Percentiles rank a stretch among this genome's conserved stretches.
Conservation (phyloP, 2,329 filamentous ascomycete species). For the Didymella sp. region DNA sequence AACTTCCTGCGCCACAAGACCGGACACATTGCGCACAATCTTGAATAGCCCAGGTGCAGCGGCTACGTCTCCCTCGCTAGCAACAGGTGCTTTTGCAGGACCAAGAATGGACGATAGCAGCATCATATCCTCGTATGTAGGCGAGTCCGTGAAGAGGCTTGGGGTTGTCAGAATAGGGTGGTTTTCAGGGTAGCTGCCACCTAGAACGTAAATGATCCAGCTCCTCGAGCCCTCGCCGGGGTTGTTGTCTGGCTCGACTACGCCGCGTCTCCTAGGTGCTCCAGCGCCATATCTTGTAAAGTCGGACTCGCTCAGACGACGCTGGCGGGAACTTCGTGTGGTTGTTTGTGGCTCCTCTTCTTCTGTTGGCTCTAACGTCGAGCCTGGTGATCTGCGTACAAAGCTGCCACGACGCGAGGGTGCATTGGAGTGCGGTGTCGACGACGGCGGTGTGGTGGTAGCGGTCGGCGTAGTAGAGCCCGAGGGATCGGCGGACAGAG, state of each 20-base stretch:
- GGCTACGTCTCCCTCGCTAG: conserved; percentile 68
- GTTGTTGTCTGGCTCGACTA: conserved; percentile 64
- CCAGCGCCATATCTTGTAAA: conserved; percentile 68
- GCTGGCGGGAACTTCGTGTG: conserved; percentile 57
- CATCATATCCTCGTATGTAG: conserved; percentile 76
- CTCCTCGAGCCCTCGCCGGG: conserved; percentile 66
- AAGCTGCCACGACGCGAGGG: conserved; percentile 52
- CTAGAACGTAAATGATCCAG: conserved; percentile 76
- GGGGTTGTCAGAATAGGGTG: conserved; percentile 74
- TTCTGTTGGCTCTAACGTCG: conserved; percentile 53
- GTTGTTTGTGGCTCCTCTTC: conserved; percentile 51
- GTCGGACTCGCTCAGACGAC: conserved; percentile 66
- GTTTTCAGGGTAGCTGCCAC: conserved; percentile 72
- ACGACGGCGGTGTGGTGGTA: conserved; percentile 45
- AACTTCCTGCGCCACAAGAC: conserved; percentile 58
- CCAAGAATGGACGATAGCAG: conserved; percentile 70
- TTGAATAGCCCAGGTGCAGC: conserved; percentile 67
- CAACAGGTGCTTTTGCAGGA: conserved; percentile 72
- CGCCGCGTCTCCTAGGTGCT: conserved; percentile 67
- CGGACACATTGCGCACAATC: conserved; percentile 53
- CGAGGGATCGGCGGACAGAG: conserved; percentile 62
- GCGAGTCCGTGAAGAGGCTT: conserved; percentile 73
- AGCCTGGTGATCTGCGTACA: conserved; percentile 48
- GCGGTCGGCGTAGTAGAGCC: conserved; percentile 54
- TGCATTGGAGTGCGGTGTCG: conserved; percentile 41